These are phyloP conservation scores for Penicillium sp. DNA, from an alignment of 2,329 filamentous ascomycete genomes.

Conservation along the genomic window DNA sequence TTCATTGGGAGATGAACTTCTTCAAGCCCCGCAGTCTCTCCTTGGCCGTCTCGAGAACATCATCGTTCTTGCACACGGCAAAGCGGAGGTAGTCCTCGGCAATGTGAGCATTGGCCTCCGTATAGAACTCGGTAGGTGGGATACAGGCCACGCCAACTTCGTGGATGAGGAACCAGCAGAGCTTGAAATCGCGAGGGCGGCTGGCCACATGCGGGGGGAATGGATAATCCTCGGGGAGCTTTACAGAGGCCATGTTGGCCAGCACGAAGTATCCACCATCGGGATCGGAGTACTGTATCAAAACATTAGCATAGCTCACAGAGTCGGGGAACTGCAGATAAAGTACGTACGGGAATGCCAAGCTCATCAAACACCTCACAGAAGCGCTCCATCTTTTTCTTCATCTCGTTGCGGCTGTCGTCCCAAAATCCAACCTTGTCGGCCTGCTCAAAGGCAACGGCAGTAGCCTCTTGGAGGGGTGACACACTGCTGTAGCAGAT, in stretches of 20 bases:
- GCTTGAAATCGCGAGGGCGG: slow-evolving; percentile 86
- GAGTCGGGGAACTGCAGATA: not conserved
- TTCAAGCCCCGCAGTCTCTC: slow-evolving; percentile 66
- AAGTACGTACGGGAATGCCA: slow-evolving; percentile 53
- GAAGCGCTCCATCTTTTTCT: slow-evolving; percentile 79
- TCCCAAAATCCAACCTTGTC: slow-evolving; percentile 85
- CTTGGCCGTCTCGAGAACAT: slow-evolving; percentile 74
- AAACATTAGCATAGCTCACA: slow-evolving; percentile 3
- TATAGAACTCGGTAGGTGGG: slow-evolving; percentile 96
- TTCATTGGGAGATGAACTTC: slow-evolving; percentile 56
- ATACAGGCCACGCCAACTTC: slow-evolving; percentile 95
- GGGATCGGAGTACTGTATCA: slow-evolving; percentile 67
- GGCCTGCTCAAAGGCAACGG: slow-evolving; percentile 89
- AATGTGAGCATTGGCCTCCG: slow-evolving; percentile 71
- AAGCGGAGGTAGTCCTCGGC: slow-evolving; percentile 93
- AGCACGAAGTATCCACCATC: slow-evolving; percentile 98
- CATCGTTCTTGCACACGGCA: slow-evolving; percentile 92
- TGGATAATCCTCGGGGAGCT: slow-evolving; percentile 73
- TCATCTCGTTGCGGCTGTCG: slow-evolving; percentile 76
- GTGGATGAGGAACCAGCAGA: slow-evolving; percentile 94
- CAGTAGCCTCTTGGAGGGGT: slow-evolving; percentile 87
- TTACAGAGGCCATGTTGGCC: slow-evolving; percentile 84
- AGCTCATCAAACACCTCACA: slow-evolving; percentile 75
- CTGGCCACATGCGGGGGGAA: slow-evolving; percentile 85
- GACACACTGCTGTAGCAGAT: slow-evolving; percentile 96